phyloP scores from a whole-genome alignment of 768 basidiomycete species.

The Rubroboletus pulcherrimus region DNA sequence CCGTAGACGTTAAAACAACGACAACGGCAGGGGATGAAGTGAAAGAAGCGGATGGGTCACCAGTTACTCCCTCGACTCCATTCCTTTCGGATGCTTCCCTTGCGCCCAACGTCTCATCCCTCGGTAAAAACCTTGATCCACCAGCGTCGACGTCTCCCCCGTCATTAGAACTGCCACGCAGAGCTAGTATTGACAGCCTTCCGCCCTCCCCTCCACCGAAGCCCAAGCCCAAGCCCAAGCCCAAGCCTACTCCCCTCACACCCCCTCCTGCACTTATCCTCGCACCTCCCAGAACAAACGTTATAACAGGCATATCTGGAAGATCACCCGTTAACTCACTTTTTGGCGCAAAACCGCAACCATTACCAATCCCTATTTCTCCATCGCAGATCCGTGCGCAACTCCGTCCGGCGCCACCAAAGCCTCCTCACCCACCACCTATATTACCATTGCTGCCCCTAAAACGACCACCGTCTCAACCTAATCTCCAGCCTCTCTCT shows the following conservation, averaged over 20 bases:
- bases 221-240: constrained; percentile 14
- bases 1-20: background rate
- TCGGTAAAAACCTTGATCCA: constrained; percentile 9
- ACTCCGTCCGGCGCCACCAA: constrained; percentile 27
- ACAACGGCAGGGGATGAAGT: background rate
- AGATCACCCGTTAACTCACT: constrained; percentile 24
- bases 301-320: constrained; percentile 22
- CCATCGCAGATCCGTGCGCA: constrained; percentile 28
- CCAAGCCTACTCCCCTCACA: constrained; percentile 12
- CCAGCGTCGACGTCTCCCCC: background rate
- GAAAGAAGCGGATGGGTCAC: background rate
- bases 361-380: constrained; percentile 26
- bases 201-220: constrained; percentile 25
- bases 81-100: constrained; percentile 13
- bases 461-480: constrained; percentile 17
- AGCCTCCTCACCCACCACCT: constrained; percentile 18
- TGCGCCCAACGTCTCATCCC: constrained; percentile 7
- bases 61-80: constrained; percentile 1
- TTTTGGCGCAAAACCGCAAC: constrained; percentile 23
- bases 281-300: constrained; percentile 15
- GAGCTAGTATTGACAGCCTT: constrained; percentile 12
- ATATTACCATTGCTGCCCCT: constrained; percentile 22
- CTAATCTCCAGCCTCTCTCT: constrained; percentile 3
- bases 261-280: constrained; percentile 7
- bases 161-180: constrained; percentile 3